Evolutionary conservation across 2,329 filamentous ascomycete genomes (phyloP).

Genomic region (Truncatella angustata): DNA sequence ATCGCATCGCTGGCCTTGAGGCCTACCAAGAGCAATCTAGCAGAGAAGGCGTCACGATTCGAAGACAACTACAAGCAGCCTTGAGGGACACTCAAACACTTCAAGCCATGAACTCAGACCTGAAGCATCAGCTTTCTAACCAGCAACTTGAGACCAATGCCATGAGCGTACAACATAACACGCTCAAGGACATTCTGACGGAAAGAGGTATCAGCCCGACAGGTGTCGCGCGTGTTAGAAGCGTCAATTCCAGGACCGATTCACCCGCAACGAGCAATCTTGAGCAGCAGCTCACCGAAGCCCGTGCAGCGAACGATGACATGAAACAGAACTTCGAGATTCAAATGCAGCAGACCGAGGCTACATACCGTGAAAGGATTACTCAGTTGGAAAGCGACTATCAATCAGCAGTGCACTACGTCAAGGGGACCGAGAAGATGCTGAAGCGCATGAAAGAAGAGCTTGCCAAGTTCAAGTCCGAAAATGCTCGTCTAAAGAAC

Average conservation of each 20-base stretch:
- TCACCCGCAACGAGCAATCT: conserved; percentile 86
- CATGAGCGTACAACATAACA: conserved; percentile 85
- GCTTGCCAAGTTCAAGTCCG: conserved; percentile 84
- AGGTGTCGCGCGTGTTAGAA: conserved; percentile 67
- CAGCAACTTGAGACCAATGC: conserved; percentile 95
- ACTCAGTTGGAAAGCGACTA: conserved; percentile 95
- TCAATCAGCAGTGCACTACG: conserved; percentile 95
- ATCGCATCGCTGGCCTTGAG: conserved; percentile 93
- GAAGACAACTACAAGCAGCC: conserved; percentile 83
- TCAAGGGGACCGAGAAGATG: conserved; percentile 99
- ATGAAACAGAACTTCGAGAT: conserved; percentile 73
- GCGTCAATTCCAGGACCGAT: conserved; percentile 69
- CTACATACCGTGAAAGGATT: conserved; percentile 87
- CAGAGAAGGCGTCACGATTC: conserved; percentile 84
- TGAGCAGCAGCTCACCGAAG: conserved; percentile 80
- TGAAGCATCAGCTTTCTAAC: conserved; percentile 78
- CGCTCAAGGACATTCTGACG: conserved; percentile 85
- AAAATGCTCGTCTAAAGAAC: conserved; percentile 78
- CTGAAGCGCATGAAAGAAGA: conserved; percentile 98
- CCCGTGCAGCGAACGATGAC: conserved; percentile 80
- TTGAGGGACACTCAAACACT: conserved; percentile 82
- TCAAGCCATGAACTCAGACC: conserved; percentile 75
- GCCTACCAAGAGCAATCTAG: conserved; percentile 97
- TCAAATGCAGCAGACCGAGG: conserved; percentile 83
- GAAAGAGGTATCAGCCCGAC: conserved; percentile 85